A percentile compares a stretch with the other conserved stretches of the same genome.
Conservation (phyloP, 2,329 filamentous ascomycete genomes). For the Dothiorella sarmentorum region DNA sequence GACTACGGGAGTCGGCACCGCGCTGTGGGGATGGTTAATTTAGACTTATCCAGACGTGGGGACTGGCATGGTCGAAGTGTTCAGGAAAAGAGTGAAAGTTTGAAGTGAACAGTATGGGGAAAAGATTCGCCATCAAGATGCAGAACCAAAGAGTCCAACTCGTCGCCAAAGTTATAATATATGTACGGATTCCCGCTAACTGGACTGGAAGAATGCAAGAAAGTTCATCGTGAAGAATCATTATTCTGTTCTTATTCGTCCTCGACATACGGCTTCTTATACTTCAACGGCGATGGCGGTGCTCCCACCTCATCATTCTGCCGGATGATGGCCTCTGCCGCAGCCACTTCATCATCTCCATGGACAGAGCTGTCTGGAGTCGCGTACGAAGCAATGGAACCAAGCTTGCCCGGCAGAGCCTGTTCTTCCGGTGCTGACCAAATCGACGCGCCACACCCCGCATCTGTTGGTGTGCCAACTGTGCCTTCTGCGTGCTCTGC, state of each 20-base stretch:
- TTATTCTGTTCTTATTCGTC: background rate
- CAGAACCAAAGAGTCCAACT: too few relatives aligned
- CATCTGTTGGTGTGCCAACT: slow-evolving; percentile 1
- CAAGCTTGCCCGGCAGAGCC: background rate
- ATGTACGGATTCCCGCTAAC: too few relatives aligned
- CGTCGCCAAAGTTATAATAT: background rate
- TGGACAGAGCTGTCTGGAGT: slow-evolving; percentile 8
- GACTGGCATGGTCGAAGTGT: background rate
- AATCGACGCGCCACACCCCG: background rate
- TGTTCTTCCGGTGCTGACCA: slow-evolving; percentile 1
- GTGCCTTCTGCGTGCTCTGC: background rate
- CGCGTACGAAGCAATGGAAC: background rate
- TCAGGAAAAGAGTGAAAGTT: background rate
- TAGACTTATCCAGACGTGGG: background rate
- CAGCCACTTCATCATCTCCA: background rate
- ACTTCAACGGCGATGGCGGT: background rate
- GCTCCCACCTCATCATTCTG: background rate
- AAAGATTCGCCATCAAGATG: background rate
- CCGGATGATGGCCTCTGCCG: background rate
- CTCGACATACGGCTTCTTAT: slow-evolving; percentile 2
- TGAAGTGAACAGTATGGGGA: background rate
- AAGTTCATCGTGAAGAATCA: too few relatives aligned
- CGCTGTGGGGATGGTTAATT: background rate
- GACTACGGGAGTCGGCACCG: background rate
- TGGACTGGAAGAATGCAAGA: too few relatives aligned